Percentiles rank a stretch among this genome's conserved stretches.
phyloP scores from a whole-genome alignment of 495 filamentous ascomycete genomes.

The Penicillium egyptiacum region DNA sequence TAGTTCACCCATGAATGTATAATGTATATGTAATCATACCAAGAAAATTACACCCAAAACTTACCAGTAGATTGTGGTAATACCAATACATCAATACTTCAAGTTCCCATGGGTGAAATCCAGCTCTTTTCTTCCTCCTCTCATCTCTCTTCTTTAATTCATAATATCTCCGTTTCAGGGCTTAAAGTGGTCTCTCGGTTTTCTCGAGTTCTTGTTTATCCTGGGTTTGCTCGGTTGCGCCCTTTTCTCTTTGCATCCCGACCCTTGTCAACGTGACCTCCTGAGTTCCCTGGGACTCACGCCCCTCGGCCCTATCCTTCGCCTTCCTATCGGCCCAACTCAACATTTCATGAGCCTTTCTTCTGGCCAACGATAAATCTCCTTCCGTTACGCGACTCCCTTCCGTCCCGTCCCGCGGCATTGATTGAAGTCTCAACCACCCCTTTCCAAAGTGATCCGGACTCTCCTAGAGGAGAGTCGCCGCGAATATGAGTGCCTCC shows the following conservation, averaged over 20 bases:
- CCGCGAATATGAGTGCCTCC: conserved; percentile 41
- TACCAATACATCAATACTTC: conserved; percentile 12
- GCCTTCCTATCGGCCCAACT: conserved; percentile 23
- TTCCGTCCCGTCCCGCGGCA: conserved; percentile 28
- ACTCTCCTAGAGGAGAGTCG: conserved; percentile 28
- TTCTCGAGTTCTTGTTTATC: conserved; percentile 11
- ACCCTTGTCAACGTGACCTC: conserved; percentile 21
- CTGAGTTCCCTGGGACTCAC: conserved; percentile 14
- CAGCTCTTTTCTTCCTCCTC: conserved; percentile 21
- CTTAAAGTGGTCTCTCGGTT: conserved; percentile 9
- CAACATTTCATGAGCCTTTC: conserved; percentile 25
- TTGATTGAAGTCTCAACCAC: conserved; percentile 26
- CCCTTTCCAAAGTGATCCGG: conserved; percentile 23
- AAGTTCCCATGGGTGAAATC: conserved; percentile 10
- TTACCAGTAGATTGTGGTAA: conserved; percentile 12
- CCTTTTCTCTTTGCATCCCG: conserved; percentile 29
- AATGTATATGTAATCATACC: not conserved
- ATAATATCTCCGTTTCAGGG: conserved; percentile 17
- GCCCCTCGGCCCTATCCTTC: conserved; percentile 21
- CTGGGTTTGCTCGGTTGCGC: conserved; percentile 20
- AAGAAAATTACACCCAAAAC: conserved; percentile 2
- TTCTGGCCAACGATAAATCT: conserved; percentile 33
- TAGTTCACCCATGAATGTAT: not conserved
- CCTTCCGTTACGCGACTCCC: conserved; percentile 18
- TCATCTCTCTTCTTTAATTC: conserved; percentile 21